Evolutionary conservation across 495 filamentous ascomycete genomes (phyloP).

Genomic region (Penicillium egyptiacum): DNA sequence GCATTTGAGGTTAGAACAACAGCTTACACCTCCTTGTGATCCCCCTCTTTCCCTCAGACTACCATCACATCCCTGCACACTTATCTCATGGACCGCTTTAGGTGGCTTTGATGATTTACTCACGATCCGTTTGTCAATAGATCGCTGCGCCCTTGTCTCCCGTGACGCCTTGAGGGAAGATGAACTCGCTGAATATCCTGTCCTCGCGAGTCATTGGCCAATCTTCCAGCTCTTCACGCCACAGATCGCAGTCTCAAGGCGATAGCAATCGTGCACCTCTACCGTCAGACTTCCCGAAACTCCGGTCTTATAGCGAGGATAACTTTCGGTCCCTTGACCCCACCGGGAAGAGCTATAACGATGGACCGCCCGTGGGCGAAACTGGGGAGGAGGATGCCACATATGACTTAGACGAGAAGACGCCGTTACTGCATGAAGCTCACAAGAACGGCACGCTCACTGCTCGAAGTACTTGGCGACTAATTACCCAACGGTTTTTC

Average conservation of each 20-base stretch:
- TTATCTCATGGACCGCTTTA: slow-evolving; percentile 18
- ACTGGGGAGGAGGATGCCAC: slow-evolving; percentile 32
- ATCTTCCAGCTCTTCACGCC: slow-evolving; percentile 52
- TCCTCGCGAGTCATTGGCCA: slow-evolving; percentile 79
- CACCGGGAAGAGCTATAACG: slow-evolving; percentile 38
- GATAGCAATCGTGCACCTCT: slow-evolving; percentile 49
- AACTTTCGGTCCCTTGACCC: slow-evolving; percentile 38
- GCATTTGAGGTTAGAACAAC: slow-evolving; percentile 43
- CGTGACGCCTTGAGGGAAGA: slow-evolving; percentile 65
- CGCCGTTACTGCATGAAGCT: slow-evolving; percentile 54
- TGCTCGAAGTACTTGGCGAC: slow-evolving; percentile 49
- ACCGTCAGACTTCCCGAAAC: slow-evolving; percentile 45
- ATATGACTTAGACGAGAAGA: slow-evolving; percentile 60
- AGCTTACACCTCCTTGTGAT: slow-evolving; percentile 25
- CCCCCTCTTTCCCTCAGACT: slow-evolving; percentile 19
- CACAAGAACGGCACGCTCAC: slow-evolving; percentile 55
- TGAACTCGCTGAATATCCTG: slow-evolving; percentile 98
- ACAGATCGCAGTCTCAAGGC: slow-evolving; percentile 65
- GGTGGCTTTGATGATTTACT: slow-evolving; percentile 31
- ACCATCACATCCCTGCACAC: slow-evolving; percentile 11
- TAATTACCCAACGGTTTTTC: slow-evolving; percentile 47
- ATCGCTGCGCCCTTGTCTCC: slow-evolving; percentile 45
- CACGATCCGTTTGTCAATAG: slow-evolving; percentile 27
- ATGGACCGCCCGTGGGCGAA: slow-evolving; percentile 32
- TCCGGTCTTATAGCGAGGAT: slow-evolving; percentile 49